Evolutionary conservation across 768 basidiomycete genomes (phyloP).

Genomic region (Termitomyces sp.): DNA sequence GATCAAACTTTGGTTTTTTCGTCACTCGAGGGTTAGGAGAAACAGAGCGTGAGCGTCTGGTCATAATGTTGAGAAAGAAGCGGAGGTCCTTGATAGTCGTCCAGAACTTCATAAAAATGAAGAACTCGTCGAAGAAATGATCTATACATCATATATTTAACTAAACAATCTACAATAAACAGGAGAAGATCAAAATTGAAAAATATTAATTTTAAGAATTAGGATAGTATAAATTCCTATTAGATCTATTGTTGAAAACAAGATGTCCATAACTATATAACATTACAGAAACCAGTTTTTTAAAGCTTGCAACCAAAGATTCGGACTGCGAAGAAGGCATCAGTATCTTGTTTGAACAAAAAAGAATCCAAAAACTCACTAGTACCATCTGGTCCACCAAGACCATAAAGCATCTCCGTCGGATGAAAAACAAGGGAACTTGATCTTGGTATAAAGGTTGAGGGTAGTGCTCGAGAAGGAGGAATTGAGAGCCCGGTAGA

Average conservation of each 20-base stretch:
- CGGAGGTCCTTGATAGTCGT: not conserved
- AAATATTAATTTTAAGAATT: not conserved
- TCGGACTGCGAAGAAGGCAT: slow-evolving; percentile 31
- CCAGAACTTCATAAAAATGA: slow-evolving; percentile 12
- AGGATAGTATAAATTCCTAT: not conserved
- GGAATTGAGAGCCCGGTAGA: slow-evolving; percentile 49
- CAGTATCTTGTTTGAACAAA: not conserved
- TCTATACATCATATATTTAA: not conserved
- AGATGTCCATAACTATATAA: slow-evolving; percentile 14
- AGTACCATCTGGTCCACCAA: slow-evolving; percentile 68
- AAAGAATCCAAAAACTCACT: slow-evolving; percentile 25
- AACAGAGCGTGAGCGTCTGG: slow-evolving; percentile 43
- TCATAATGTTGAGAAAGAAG: slow-evolving; percentile 29
- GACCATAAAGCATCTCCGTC: slow-evolving; percentile 75
- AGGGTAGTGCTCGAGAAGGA: slow-evolving; percentile 50
- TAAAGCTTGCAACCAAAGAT: slow-evolving; percentile 53
- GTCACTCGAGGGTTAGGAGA: slow-evolving; percentile 41
- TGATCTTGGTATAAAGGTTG: slow-evolving; percentile 53
- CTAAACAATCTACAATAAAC: not conserved
- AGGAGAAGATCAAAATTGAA: not conserved
- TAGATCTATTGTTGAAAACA: slow-evolving; percentile 14
- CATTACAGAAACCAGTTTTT: slow-evolving; percentile 9
- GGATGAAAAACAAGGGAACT: slow-evolving; percentile 79
- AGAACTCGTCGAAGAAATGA: not conserved
- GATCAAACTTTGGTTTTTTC: slow-evolving; percentile 52